A percentile compares a stretch with the other conserved stretches of the same genome.
phyloP scores from a whole-genome alignment of 345 rosid genomes.

The Citrus hindsii region DNA sequence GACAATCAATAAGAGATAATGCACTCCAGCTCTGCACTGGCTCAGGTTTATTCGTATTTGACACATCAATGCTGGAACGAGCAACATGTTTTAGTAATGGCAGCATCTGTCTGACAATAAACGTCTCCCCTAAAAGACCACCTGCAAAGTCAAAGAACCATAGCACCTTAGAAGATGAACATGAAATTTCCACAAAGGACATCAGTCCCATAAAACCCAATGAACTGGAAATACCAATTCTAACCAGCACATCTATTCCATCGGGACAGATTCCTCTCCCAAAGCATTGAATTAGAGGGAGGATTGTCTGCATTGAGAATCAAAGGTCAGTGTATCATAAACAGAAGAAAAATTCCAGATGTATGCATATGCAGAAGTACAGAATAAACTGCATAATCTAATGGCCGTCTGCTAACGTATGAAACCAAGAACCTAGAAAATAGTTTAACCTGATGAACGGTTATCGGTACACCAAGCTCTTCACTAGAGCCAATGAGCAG shows the following conservation, averaged over 20 bases:
- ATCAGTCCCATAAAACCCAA: conserved; percentile 23
- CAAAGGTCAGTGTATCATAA: conserved; percentile 19
- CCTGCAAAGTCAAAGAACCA: conserved; percentile 51
- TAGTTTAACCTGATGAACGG: conserved; percentile 75
- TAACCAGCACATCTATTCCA: conserved; percentile 86
- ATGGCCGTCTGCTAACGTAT: conserved; percentile 11
- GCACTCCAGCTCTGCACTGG: conserved; percentile 87
- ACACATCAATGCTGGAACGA: conserved; percentile 57
- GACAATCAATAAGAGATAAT: conserved; percentile 72
- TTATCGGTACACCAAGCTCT: conserved; percentile 88
- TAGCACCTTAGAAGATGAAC: conserved; percentile 18
- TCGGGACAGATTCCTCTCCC: conserved; percentile 89
- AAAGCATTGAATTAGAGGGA: conserved; percentile 86
- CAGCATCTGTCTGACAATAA: conserved; percentile 74
- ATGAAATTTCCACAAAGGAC: conserved; percentile 21
- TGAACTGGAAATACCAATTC: conserved; percentile 74
- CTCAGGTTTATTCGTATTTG: conserved; percentile 68
- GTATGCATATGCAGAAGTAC: neutral
- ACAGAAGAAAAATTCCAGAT: conserved; percentile 10
- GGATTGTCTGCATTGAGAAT: conserved; percentile 58
- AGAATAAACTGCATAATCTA: neutral
- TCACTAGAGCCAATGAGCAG: conserved; percentile 85
- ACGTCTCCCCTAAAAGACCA: conserved; percentile 70
- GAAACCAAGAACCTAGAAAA: conserved; percentile 11
- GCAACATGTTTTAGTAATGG: conserved; percentile 81